Base-by-base conservation (phyloP, 192 early-diverging fungal genomes). In the Entrophospora sp. region DNA sequence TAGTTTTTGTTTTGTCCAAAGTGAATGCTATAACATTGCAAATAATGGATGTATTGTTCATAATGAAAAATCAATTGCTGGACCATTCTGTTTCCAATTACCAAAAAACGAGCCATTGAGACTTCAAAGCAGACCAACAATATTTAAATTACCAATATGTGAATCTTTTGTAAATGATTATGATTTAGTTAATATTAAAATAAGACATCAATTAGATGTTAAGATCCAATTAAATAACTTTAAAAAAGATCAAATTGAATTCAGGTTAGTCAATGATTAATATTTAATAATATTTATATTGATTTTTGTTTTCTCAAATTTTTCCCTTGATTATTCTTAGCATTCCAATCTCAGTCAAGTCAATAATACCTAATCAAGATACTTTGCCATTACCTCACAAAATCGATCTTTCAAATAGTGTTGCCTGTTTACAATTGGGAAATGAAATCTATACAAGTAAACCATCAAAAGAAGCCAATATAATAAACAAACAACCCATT, bases 101-200 rank as follows among this genome's bases (percentile, higher is more conserved):
- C 57, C 57, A 6, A 18, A n/a, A 24, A 59, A 59, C 6, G 35
- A 59, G 38, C 37, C 22, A 28, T 42, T 59, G 14, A 59, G 38
- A 59, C 22, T 59, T 12, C 57, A 59, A 59, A 25, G 57, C 38
- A 22, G 57, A 59, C 57, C 57, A 42, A 59, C 38, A 35, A 20
- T 38, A 25, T 59, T 40, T 2, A 31, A 59, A 14, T 14, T 59
- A 3, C 57, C 57, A 6, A 59, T 59, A 3, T 25, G 16, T 5
- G 36, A 59, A 38, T 35, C 57, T 36, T 16, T 59, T 28, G 37
- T 59, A 12, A 18, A 18, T 5, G 57, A 59, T 42, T 59, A 40
- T 40, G 20, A 38, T 28, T 24, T 42, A 24, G 9, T 1, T 16
- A 27, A 27, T 24, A 22, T 59, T 25, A 35, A 59, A 59, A 59